A percentile compares a stretch with the other conserved stretches of the same genome.
phyloP scores from a whole-genome alignment of 2,329 filamentous ascomycete species.

The Monosporascus cannonballus region DNA sequence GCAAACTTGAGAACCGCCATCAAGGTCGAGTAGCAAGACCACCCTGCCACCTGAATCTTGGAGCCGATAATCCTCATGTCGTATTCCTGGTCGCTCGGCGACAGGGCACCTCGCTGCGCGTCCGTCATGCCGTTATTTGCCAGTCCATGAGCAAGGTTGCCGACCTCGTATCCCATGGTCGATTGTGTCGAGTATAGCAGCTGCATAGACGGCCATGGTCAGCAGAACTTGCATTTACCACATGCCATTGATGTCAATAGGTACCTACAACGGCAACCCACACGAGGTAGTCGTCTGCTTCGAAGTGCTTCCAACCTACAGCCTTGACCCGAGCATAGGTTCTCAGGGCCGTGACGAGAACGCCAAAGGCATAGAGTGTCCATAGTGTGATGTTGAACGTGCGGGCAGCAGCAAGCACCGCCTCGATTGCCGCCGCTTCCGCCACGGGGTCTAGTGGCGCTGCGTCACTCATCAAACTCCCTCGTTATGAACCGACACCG shows the following conservation, averaged over 20 bases:
- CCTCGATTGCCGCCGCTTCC: no score
- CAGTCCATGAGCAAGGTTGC: constrained; percentile 39
- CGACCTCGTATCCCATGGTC: constrained; percentile 39
- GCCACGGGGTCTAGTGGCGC: no score
- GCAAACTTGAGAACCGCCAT: constrained; percentile 47
- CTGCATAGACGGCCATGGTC: constrained; percentile 21
- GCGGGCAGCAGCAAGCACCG: no score
- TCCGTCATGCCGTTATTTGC: constrained; percentile 50
- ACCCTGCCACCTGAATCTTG: constrained; percentile 46
- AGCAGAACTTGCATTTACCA: not conserved
- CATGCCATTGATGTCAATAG: not conserved
- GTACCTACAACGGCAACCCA: constrained; percentile 22
- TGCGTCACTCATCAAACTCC: no score
- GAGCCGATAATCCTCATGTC: constrained; percentile 37
- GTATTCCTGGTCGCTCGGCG: constrained; percentile 36
- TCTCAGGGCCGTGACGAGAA: constrained; percentile 25
- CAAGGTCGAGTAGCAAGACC: constrained; percentile 45
- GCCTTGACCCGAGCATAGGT: constrained; percentile 24
- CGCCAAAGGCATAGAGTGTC: constrained; percentile 25
- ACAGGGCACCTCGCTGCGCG: constrained; percentile 35
- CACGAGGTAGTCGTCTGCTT: constrained; percentile 27
- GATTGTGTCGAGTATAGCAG: constrained; percentile 44
- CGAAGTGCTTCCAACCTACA: constrained; percentile 23
- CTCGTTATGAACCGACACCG: no score
- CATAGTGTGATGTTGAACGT: constrained; percentile 7